phyloP scores from a whole-genome alignment of 805 yeast genomes.

The Ogataea nakhonphanomensis region DNA sequence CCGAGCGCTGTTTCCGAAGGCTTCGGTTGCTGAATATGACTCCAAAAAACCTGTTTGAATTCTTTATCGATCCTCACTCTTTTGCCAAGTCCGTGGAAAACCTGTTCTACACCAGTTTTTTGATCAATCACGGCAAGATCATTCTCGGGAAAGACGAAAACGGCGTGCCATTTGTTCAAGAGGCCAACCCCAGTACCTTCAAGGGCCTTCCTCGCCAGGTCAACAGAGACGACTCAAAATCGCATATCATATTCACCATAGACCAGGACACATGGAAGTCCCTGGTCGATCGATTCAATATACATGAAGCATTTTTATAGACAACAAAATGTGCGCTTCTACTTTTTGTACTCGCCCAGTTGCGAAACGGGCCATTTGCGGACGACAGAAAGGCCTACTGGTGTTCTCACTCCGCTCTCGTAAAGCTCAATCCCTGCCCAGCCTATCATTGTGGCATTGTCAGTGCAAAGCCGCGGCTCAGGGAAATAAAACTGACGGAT shows the following conservation, averaged over 20 bases:
- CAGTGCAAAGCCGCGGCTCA: conserved; percentile 73
- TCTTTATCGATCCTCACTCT: conserved; percentile 71
- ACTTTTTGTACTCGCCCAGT: conserved; percentile 31
- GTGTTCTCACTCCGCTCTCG: conserved; percentile 53
- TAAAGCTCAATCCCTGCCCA: conserved; percentile 91
- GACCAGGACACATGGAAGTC: conserved; percentile 64
- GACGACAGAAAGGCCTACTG: conserved; percentile 56
- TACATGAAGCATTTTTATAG: conserved; percentile 46
- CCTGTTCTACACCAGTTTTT: conserved; percentile 75
- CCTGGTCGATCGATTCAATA: conserved; percentile 50
- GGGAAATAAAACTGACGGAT: conserved; percentile 57
- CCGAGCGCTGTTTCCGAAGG: conserved; percentile 45
- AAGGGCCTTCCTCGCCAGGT: conserved; percentile 21
- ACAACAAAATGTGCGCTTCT: conserved; percentile 2
- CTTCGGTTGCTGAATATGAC: conserved; percentile 31
- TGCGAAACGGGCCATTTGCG: conserved; percentile 80
- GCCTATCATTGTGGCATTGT: conserved; percentile 96
- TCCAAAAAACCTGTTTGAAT: conserved; percentile 56
- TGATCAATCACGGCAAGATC: conserved; percentile 69
- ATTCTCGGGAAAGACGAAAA: conserved; percentile 49
- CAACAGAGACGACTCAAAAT: conserved; percentile 29
- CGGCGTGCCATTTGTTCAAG: conserved; percentile 34
- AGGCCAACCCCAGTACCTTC: conserved; percentile 22
- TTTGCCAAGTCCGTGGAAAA: conserved; percentile 82
- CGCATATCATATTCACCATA: conserved; percentile 71